Percentiles rank a stretch among this genome's conserved stretches.
phyloP scores from a whole-genome alignment of 208 protist species.

The Crithidia fasciculata region DNA sequence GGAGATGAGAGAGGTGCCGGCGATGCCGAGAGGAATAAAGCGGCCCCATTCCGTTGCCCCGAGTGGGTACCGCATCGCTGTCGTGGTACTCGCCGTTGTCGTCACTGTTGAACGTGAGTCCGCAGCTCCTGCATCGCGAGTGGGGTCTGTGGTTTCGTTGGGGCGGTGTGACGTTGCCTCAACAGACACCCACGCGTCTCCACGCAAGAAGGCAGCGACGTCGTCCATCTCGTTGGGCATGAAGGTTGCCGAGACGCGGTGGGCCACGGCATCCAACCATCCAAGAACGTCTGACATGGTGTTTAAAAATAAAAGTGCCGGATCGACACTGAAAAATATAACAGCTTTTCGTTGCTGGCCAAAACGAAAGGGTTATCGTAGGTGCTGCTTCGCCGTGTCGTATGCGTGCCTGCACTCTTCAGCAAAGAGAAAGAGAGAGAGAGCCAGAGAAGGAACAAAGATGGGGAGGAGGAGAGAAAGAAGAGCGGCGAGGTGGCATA shows the following conservation, averaged over 20 bases:
- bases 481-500: too few relatives aligned
- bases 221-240: conserved; percentile 62
- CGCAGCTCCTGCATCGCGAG: too few relatives aligned
- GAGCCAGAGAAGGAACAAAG: too few relatives aligned
- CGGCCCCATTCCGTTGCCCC: conserved; percentile 40
- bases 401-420: too few relatives aligned
- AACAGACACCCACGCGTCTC: conserved; percentile 21
- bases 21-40: conserved; percentile 76
- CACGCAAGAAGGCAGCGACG: conserved; percentile 62
- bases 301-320: too few relatives aligned
- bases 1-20: conserved; percentile 45
- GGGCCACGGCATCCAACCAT: conserved; percentile 46
- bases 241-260: conserved; percentile 59
- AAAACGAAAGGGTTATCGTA: too few relatives aligned
- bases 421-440: too few relatives aligned
- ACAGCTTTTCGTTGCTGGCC: too few relatives aligned
- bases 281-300: conserved; percentile 67
- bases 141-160: too few relatives aligned
- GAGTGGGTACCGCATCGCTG: conserved; percentile 30
- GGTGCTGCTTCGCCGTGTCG: too few relatives aligned
- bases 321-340: too few relatives aligned
- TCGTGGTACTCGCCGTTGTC: not conserved
- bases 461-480: too few relatives aligned
- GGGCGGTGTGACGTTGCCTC: not conserved
- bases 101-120: not conserved